Evolutionary conservation across 1,284 basidiomycete species (phyloP).

Genomic region (Ganoderma sp.): DNA sequence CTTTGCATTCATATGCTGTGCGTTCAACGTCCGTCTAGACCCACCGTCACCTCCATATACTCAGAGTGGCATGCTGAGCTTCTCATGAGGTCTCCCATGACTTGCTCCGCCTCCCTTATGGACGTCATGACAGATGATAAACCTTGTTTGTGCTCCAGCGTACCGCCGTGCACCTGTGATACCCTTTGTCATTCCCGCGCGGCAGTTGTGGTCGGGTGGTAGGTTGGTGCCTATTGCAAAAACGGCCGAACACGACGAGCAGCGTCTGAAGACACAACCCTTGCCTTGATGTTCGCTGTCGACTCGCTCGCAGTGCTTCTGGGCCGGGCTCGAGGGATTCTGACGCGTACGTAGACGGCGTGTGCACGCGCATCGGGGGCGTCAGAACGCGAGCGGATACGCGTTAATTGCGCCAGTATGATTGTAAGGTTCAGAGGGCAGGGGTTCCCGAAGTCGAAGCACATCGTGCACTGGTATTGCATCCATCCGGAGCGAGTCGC

Average conservation of each 20-base stretch:
- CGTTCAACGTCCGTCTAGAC: background rate
- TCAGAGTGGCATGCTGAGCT: background rate
- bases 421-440: conserved; percentile 3
- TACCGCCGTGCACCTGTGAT: conserved; percentile 1
- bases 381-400: background rate
- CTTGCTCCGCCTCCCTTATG: background rate
- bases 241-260: background rate
- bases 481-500: conserved; percentile 1
- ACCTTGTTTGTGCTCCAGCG: conserved; percentile 12
- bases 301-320: background rate
- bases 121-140: conserved; percentile 19
- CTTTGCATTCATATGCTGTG: background rate
- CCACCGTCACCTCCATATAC: background rate
- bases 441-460: background rate
- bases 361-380: background rate
- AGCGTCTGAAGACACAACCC: background rate
- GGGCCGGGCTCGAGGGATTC: conserved; percentile 4
- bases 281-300: background rate
- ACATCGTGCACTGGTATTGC: background rate
- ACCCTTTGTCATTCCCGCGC: background rate
- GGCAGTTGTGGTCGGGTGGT: background rate
- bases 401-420: background rate
- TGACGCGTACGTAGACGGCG: background rate
- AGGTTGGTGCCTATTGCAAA: background rate
- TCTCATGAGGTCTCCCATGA: conserved; percentile 8